phyloP scores from a whole-genome alignment of 73 alveolate genomes.

The Urostyla sp. region DNA sequence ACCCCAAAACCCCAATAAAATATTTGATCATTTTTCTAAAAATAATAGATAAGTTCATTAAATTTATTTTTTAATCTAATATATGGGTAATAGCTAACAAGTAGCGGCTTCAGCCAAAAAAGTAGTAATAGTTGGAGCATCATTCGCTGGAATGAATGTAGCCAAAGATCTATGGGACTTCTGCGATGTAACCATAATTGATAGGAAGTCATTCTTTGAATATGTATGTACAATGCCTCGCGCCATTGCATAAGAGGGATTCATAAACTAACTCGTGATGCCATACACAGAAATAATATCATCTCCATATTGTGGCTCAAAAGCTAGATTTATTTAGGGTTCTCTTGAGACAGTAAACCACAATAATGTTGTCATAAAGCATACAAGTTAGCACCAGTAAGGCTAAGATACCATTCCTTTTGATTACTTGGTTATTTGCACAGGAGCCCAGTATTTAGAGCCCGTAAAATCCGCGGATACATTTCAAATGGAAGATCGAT shows the following conservation, averaged over 20 bases:
- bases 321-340: slow-evolving; percentile 32
- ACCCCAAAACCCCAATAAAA: too few relatives aligned
- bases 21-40: too few relatives aligned
- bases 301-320: too few relatives aligned
- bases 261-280: background rate
- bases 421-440: background rate
- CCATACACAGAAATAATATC: background rate
- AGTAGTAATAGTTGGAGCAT: slow-evolving; percentile 33
- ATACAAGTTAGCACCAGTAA: background rate
- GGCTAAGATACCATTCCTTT: too few relatives aligned
- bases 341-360: background rate
- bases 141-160: slow-evolving; percentile 15
- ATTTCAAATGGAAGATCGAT: background rate
- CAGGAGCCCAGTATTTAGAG: background rate
- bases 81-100: slow-evolving; percentile 11
- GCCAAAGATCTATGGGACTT: slow-evolving; percentile 42
- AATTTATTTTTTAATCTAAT: background rate
- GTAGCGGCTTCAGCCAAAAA: background rate
- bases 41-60: too few relatives aligned
- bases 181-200: slow-evolving; percentile 8
- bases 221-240: background rate
- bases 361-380: too few relatives aligned
- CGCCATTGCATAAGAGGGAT: background rate
- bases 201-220: slow-evolving; percentile 11
- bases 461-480: background rate